Conservation (phyloP, 108 stramenopile species). For the Cyclotella sp. region DNA sequence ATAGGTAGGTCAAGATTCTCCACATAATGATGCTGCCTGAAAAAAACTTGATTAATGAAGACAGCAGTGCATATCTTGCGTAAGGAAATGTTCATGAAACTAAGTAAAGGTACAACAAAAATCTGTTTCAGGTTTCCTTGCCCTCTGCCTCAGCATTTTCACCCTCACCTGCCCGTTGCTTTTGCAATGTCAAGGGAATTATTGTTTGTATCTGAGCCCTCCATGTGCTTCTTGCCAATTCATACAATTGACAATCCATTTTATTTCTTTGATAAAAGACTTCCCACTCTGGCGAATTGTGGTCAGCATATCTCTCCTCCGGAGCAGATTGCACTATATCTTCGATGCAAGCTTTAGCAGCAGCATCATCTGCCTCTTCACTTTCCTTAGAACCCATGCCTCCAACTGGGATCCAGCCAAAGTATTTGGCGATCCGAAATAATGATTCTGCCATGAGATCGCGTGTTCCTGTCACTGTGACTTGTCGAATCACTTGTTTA, state of each 20-base stretch:
- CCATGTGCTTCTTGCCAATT: constrained; percentile 56
- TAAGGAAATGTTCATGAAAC: too few relatives aligned
- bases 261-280: constrained; percentile 54
- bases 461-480: constrained; percentile 37
- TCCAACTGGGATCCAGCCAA: constrained; percentile 47
- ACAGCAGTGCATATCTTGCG: too few relatives aligned
- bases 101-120: too few relatives aligned
- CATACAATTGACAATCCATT: constrained; percentile 59
- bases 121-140: background rate
- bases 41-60: too few relatives aligned
- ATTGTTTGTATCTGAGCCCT: constrained; percentile 64
- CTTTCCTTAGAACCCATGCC: constrained; percentile 44
- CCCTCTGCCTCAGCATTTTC: constrained; percentile 46
- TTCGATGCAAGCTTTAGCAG: constrained; percentile 49
- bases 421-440: constrained; percentile 49
- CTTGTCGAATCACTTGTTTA: constrained; percentile 59
- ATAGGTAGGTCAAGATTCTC: too few relatives aligned
- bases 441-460: constrained; percentile 54
- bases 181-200: constrained; percentile 53
- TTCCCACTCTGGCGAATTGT: constrained; percentile 50
- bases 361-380: constrained; percentile 30
- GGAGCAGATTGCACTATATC: constrained; percentile 21
- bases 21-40: too few relatives aligned
- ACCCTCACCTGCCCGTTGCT: constrained; percentile 37
- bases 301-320: constrained; percentile 52